phyloP scores from a whole-genome alignment of 1,284 basidiomycete genomes.

The Moesziomyces parantarcticus region DNA sequence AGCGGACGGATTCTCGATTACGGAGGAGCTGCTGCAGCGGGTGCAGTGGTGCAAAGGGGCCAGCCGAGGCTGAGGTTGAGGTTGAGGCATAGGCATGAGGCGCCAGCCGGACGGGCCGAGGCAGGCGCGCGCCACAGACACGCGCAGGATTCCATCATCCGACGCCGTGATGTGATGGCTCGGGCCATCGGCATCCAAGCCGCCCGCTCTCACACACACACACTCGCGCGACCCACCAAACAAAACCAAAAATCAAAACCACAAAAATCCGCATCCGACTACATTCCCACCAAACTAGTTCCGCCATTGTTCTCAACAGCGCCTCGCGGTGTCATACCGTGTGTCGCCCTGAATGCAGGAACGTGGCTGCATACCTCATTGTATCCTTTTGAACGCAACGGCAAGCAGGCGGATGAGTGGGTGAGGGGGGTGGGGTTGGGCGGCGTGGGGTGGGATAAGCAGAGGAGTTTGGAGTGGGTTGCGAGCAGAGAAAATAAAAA shows the following conservation, averaged over 20 bases:
- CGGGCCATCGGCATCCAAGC: slow-evolving; percentile 12
- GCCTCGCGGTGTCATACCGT: too few species aligned
- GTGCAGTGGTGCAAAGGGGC: neutral
- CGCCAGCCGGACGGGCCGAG: too few species aligned
- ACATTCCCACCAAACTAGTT: too few species aligned
- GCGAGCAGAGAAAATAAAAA: neutral
- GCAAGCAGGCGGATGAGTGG: too few species aligned
- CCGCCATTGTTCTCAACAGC: too few species aligned
- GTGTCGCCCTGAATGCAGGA: too few species aligned
- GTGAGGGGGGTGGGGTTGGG: too few species aligned
- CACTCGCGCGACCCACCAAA: neutral
- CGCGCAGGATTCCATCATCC: slow-evolving; percentile 14
- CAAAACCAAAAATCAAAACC: neutral
- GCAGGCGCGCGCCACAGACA: neutral
- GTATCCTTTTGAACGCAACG: too few species aligned
- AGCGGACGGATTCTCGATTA: neutral
- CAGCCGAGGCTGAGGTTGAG: neutral
- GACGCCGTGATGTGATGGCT: slow-evolving; percentile 6
- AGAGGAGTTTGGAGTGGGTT: neutral
- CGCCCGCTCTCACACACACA: too few species aligned
- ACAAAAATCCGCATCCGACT: neutral
- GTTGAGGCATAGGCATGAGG: neutral
- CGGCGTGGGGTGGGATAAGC: neutral
- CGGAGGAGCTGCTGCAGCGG: neutral
- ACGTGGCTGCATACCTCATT: too few species aligned